Percentiles rank a stretch among this genome's conserved stretches.
Evolutionary conservation across 1,139 yeast species (phyloP).

Genomic region (Geotrichum candidum): DNA sequence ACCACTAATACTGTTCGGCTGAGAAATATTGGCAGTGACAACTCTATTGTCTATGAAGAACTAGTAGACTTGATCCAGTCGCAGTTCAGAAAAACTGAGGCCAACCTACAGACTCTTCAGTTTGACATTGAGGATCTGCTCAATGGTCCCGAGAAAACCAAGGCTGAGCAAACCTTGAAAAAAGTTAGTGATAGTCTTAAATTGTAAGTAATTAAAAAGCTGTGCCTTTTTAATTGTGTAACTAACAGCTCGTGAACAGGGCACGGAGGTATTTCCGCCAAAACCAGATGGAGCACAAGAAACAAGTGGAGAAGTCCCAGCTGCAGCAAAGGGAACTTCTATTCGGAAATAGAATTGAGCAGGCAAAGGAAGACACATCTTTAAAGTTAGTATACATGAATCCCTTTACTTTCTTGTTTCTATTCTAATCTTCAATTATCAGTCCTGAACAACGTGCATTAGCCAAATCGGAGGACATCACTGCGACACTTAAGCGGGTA

Average conservation of each 20-base stretch:
- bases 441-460: conserved; percentile 38
- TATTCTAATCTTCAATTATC: neutral
- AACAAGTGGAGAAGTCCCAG: conserved; percentile 24
- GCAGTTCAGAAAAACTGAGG: conserved; percentile 28
- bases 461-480: conserved; percentile 48
- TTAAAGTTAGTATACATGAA: conserved; percentile 6
- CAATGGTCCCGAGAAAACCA: conserved; percentile 13
- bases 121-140: conserved; percentile 21
- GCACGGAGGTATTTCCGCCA: conserved; percentile 26
- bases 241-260: conserved; percentile 7
- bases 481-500: conserved; percentile 48
- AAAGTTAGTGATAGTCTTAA: conserved; percentile 27
- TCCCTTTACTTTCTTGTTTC: neutral
- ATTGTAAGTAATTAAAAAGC: conserved; percentile 15
- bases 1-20: conserved; percentile 26
- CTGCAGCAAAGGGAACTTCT: conserved; percentile 26
- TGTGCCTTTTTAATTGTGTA: neutral
- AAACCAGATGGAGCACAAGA: conserved; percentile 31
- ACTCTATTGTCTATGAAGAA: conserved; percentile 26
- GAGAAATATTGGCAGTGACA: conserved; percentile 18
- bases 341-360: conserved; percentile 20
- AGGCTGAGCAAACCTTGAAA: conserved; percentile 24
- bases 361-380: neutral
- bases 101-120: conserved; percentile 23
- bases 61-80: conserved; percentile 29